Conservation (phyloP, 2,329 filamentous ascomycete species). For the Dothideomycetidae sp. region DNA sequence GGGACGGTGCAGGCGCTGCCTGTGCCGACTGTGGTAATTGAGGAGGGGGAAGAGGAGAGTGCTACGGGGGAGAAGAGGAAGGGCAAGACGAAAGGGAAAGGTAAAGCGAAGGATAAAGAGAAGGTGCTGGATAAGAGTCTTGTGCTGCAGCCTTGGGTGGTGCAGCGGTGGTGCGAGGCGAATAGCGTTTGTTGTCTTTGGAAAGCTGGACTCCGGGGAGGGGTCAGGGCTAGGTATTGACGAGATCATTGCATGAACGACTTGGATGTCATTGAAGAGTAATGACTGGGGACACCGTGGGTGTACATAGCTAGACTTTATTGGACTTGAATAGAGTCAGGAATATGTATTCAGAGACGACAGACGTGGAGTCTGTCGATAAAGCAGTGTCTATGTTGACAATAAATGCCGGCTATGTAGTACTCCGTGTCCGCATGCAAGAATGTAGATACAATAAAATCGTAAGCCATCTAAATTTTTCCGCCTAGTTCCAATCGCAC, state of each 20-base stretch:
- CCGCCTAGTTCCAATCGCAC: constrained; percentile 34
- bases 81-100: constrained; percentile 8
- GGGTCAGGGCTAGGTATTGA: constrained; percentile 21
- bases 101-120: constrained; percentile 11
- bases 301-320: too few species aligned
- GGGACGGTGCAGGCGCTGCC: constrained; percentile 26
- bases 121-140: constrained; percentile 15
- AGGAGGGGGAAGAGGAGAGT: constrained; percentile 28
- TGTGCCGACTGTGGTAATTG: constrained; percentile 33
- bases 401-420: too few species aligned
- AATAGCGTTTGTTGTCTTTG: constrained; percentile 74
- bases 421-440: too few species aligned
- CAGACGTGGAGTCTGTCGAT: too few species aligned
- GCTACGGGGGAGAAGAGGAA: constrained; percentile 8
- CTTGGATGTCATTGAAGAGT: too few species aligned
- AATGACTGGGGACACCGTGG: too few species aligned
- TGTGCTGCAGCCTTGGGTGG: constrained; percentile 38
- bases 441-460: too few species aligned
- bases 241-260: too few species aligned
- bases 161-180: constrained; percentile 82
- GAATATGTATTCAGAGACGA: too few species aligned
- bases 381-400: too few species aligned
- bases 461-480: too few species aligned
- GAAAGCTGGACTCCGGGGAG: constrained; percentile 37
- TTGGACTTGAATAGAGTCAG: too few species aligned